A percentile compares a stretch with the other conserved stretches of the same genome.
Evolutionary conservation across 306 rosid genomes (phyloP).

Genomic region (Citrullus colocynthis): DNA sequence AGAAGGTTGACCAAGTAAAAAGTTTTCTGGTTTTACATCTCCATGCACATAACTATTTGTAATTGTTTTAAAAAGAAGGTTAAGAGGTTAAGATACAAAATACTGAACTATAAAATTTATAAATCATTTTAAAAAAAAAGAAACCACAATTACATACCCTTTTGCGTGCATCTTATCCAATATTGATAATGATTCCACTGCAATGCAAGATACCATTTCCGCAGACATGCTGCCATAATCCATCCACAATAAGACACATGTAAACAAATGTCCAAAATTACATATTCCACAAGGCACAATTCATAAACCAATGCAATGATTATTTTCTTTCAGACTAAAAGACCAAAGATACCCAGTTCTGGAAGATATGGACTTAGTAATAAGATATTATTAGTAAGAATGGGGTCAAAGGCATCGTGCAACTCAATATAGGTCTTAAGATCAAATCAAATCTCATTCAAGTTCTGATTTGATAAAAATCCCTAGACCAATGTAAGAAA

Average conservation of each 20-base stretch:
- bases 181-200: conserved; percentile 86
- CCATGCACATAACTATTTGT: conserved; percentile 77
- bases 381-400: background rate
- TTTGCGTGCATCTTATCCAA: conserved; percentile 81
- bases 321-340: background rate
- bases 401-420: background rate
- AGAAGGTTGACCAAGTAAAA: conserved; percentile 92
- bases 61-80: background rate
- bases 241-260: background rate
- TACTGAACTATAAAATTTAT: background rate
- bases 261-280: background rate
- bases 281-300: background rate
- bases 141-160: conserved; percentile 41
- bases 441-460: background rate
- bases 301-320: background rate
- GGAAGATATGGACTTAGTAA: background rate
- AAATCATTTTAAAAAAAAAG: background rate
- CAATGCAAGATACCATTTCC: conserved; percentile 94
- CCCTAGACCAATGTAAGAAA: background rate
- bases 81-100: background rate
- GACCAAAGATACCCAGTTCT: background rate
- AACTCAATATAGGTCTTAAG: background rate
- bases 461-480: background rate
- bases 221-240: conserved; percentile 58
- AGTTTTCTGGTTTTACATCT: conserved; percentile 95